Evolutionary conservation across 306 rosid genomes (phyloP).

Genomic region (Rosa multiflora): DNA sequence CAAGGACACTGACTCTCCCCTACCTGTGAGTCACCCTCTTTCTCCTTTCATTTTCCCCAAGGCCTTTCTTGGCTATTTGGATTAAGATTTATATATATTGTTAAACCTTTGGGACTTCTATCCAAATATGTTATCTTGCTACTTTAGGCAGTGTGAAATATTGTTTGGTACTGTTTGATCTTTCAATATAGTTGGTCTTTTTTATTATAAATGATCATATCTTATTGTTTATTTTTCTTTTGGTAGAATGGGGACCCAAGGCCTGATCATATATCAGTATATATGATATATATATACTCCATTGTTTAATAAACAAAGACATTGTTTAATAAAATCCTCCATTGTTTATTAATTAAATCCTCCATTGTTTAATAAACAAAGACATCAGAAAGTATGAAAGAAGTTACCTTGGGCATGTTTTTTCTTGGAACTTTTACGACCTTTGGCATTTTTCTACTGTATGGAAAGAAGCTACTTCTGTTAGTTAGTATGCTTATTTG

Average conservation of each 20-base stretch:
- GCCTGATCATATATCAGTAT: background rate
- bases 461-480: background rate
- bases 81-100: background rate
- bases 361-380: background rate
- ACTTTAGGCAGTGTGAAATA: background rate
- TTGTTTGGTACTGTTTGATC: background rate
- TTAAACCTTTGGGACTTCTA: background rate
- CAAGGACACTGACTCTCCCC: slow-evolving; percentile 20
- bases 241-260: too few species aligned
- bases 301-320: background rate
- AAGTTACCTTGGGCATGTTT: background rate
- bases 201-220: background rate
- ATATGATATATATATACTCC: background rate
- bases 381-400: background rate
- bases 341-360: background rate
- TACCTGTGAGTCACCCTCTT: slow-evolving; percentile 18
- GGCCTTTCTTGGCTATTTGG: too few species aligned
- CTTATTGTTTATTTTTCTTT: too few species aligned
- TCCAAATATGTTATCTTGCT: background rate
- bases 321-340: background rate
- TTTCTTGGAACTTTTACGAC: background rate
- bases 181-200: background rate
- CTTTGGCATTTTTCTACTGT: background rate
- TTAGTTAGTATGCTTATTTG: too few species aligned
- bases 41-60: background rate